Evolutionary conservation across 75 land plant genomes (phyloP), one percentile per base, ranked within the genome.

Genomic region (Picea sitchensis): DNA sequence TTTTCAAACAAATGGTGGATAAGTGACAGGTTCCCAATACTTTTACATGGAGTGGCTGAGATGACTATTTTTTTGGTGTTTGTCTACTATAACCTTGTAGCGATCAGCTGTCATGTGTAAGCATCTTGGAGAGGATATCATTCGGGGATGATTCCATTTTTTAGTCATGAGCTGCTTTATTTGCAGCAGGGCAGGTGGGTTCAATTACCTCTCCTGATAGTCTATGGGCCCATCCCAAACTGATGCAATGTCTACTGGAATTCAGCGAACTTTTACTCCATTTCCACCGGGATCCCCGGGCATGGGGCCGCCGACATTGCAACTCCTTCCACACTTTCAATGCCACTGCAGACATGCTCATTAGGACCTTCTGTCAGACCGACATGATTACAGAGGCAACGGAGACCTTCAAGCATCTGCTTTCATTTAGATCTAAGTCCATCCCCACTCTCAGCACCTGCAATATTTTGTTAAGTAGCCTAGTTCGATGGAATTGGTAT

Each of bases 231-330:
- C 23, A 30, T 87, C 72, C n/a, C 93, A 92, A 67, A 80, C 63
- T 79, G 96, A 93, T 78, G 68, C 86, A 38, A 31, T 59, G 12
- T 71, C 77, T 85, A 68, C 80, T 15, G 87, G 84, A 34, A 54
- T 85, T 82, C 87, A 84, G 78, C 86, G 81, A 41, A n/a, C 81
- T 6, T 88, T 76, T 81, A 73, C 88, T 73, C 84, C 85, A 36
- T 90, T 83, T 58, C 85, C 83, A 59, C 82, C 90, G 58, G 86
- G 89, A 47, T 85, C 94, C 68, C 68, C 88, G 38, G 88, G 88
- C 54, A 82, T 90, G 85, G 93, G 95, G 1, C 75, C 89, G 62
- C 90, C 88, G 73, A 80, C 92, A 54, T 78, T 91, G 68, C 73
- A 69, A 38, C 74, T 83, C 62, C 81, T 65, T 57, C 32, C 84